Base-by-base conservation (phyloP, 2,329 filamentous ascomycete genomes). In the Botrytis medusae region DNA sequence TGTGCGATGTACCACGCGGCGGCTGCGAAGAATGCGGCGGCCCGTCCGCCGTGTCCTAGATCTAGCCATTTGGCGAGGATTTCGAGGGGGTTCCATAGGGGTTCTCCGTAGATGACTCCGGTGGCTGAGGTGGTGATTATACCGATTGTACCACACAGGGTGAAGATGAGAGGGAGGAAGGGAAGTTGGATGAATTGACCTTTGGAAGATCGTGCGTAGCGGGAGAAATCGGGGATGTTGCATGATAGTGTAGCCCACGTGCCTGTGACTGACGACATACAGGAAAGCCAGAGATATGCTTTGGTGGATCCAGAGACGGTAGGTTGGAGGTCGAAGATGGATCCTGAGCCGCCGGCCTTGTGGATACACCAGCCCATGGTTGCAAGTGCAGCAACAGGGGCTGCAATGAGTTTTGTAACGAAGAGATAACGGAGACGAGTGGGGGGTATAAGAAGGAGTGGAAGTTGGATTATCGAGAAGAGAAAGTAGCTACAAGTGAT, bases 281-380 rank as follows among this genome's bases (percentile, higher is more conserved):
- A 79, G 48, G 74, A 76, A 5, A 80, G 74, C 72, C 75, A 79
- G 60, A 80, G 77, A 22, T 77, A 80, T 4, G 78, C 76, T 70
- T 78, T 79, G 20, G 75, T 77, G 61, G 74, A 75, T 16, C 79
- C 79, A 14, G 68, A 71, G n/a, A 80, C 78, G 9, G 74, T 78
- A 10, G 77, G 73, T 34, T 77, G 73, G 22, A 74, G 64, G 8
- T 76, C 73, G 40, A 79, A 80, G 48, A 80, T 79, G 0, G 76
- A 60, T 6, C 79, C 79, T 42, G 75, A 75, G 4, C 86, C 86
- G 32, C 87, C 86, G 5, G 87, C 86, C 69, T 87, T 87, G 7
- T 86, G 85, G 74, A 91, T 85, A 6, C 86, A 86, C 89, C 89
- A 92, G 63, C 89, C 87, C 77, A 92, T 83, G 34, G 89, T 90